These are phyloP conservation scores for Lasiosphaeria miniovina DNA, from an alignment of 495 filamentous ascomycete genomes.

Conservation along the genomic window DNA sequence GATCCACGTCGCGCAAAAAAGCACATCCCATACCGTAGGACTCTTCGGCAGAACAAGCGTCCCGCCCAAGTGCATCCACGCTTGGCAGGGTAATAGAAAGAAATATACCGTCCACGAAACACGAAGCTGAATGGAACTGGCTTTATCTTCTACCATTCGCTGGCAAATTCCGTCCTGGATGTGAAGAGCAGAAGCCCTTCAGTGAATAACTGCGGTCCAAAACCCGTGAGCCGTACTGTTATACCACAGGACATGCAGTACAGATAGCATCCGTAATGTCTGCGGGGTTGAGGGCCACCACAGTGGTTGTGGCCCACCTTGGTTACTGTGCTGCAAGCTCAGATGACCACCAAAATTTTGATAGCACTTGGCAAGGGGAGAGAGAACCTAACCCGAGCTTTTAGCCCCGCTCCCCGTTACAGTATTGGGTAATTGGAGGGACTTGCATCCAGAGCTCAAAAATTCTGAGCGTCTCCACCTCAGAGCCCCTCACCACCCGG, in stretches of 20 bases:
- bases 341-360: conserved; percentile 30
- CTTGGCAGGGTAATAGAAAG: background rate
- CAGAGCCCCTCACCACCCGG: conserved; percentile 23
- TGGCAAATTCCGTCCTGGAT: too few species aligned
- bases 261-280: background rate
- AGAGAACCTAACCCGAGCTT: conserved; percentile 5
- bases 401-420: background rate
- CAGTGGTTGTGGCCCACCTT: background rate
- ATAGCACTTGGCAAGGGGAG: conserved; percentile 21
- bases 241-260: too few species aligned
- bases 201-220: too few species aligned
- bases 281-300: background rate
- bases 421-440: background rate
- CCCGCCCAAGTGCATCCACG: background rate
- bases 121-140: too few species aligned
- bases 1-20: conserved; percentile 1
- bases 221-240: too few species aligned
- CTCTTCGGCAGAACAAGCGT: background rate
- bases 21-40: background rate
- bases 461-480: conserved; percentile 19
- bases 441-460: conserved; percentile 12
- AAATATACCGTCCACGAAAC: too few species aligned
- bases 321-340: conserved; percentile 20
- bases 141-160: too few species aligned
- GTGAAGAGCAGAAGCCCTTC: too few species aligned